Evolutionary conservation across 2,329 filamentous ascomycete genomes (phyloP), one percentile per base, ranked within the genome.

Genomic region (Talaromyces amestolkiae): DNA sequence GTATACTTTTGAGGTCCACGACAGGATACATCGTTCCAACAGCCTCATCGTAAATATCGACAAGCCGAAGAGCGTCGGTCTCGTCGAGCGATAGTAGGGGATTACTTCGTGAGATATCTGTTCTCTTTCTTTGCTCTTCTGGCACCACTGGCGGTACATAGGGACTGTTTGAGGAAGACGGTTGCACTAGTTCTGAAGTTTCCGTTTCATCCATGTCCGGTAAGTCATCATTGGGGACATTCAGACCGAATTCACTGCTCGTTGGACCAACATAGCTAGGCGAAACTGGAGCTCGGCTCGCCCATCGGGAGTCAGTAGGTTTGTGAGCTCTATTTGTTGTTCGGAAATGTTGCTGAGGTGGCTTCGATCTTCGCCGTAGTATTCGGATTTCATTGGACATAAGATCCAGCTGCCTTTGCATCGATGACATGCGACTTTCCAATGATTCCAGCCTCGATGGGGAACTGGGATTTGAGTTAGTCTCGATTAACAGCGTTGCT

Each of bases 201-300:
- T 67, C 62, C 7, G 61, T 62, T 39, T 67, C 65, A 5, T 67
- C 65, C n/a, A 56, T 22, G n/a, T 67, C 41, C 9, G 33, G 43
- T 41, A 27, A 43, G 24, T 54, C 56, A 62, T 65, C 61, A 51
- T 41, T 41, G 15, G 51, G 41, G 24, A 65, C 51, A 43, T 64
- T 54, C 3, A 77, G 70, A 1, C 75, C 75, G 61, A 77, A 77
- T 61, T 77, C 75, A 8, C 74, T 75, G 63, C 75, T 77, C 13
- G 75, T 77, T 0, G 75, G 75, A 0, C 75, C 75, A 17, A 77
- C 68, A 51, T 75, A 77, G 1, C 72, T 72, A 2, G 75, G 75
- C 0, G 75, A 76, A 43, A 68, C 71, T 5, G 75, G 75, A 7
- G 66, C 67, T 1, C 67, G 63, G 5, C 65, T 66, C 0, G 69